phyloP scores from a whole-genome alignment of 2,329 filamentous ascomycete genomes.

The Hymenoscyphus albidus region DNA sequence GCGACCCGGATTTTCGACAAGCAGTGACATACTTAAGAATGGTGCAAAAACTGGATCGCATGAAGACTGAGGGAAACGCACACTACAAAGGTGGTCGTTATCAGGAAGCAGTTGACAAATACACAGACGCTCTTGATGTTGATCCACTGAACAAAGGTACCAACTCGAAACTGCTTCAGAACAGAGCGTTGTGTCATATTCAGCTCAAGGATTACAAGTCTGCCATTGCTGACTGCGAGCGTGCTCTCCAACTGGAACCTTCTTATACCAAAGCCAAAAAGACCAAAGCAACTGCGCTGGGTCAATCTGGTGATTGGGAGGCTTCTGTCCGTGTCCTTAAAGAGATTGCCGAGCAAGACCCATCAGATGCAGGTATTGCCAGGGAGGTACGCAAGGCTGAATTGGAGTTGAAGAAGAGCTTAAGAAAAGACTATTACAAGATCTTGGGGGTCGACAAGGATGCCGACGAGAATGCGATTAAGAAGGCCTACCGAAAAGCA shows the following conservation, averaged over 20 bases:
- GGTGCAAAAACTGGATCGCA: constrained; percentile 86
- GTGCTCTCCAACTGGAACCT: constrained; percentile 77
- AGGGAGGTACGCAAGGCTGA: constrained; percentile 89
- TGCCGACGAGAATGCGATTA: constrained; percentile 79
- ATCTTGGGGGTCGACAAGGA: constrained; percentile 87
- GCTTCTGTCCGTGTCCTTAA: constrained; percentile 88
- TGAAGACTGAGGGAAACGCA: constrained; percentile 89
- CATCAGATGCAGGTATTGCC: constrained; percentile 71
- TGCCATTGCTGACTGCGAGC: constrained; percentile 82
- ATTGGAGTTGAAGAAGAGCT: constrained; percentile 94
- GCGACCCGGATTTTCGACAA: constrained; percentile 87
- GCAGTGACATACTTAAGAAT: constrained; percentile 85
- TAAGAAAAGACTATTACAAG: constrained; percentile 98
- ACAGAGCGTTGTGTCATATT: constrained; percentile 80
- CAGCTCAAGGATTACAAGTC: constrained; percentile 79
- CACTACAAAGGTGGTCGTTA: constrained; percentile 84
- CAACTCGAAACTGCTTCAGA: constrained; percentile 92
- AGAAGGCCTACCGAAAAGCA: constrained; percentile 93
- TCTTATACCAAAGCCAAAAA: constrained; percentile 86
- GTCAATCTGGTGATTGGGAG: constrained; percentile 85
- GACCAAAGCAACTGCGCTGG: constrained; percentile 87
- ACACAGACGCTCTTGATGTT: constrained; percentile 75
- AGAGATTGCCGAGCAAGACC: constrained; percentile 75
- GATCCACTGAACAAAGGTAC: constrained; percentile 87
- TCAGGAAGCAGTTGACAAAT: constrained; percentile 78